Conservation (phyloP, 257 asterid species). For the Solanum megistacrolobum region DNA sequence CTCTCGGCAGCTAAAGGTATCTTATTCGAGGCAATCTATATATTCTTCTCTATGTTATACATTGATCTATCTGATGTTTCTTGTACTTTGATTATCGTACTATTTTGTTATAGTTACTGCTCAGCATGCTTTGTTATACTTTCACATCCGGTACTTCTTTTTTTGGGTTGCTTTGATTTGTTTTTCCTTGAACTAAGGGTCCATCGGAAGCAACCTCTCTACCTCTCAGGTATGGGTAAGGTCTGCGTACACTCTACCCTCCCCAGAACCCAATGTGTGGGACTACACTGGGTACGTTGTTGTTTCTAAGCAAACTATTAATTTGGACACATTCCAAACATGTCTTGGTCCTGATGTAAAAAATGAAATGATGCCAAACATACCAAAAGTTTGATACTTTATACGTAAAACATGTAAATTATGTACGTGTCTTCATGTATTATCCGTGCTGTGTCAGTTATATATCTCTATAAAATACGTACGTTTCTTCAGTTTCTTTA, state of each 20-base stretch:
- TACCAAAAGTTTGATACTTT: background rate
- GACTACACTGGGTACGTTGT: background rate
- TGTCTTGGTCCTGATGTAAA: background rate
- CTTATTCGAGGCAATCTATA: background rate
- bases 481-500: background rate
- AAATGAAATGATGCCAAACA: background rate
- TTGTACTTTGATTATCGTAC: background rate
- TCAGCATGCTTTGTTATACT: background rate
- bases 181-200: background rate
- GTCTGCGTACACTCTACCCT: background rate
- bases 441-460: background rate
- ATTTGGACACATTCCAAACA: background rate
- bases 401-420: background rate
- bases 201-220: background rate
- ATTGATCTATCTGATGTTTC: background rate
- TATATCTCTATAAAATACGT: background rate
- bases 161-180: background rate
- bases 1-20: constrained; percentile 9
- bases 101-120: background rate
- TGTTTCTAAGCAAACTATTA: background rate
- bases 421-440: background rate
- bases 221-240: background rate
- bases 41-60: background rate
- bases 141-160: background rate
- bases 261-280: background rate